Conservation (phyloP, 2,329 filamentous ascomycete species). For the Zymoseptoria brevis region DNA sequence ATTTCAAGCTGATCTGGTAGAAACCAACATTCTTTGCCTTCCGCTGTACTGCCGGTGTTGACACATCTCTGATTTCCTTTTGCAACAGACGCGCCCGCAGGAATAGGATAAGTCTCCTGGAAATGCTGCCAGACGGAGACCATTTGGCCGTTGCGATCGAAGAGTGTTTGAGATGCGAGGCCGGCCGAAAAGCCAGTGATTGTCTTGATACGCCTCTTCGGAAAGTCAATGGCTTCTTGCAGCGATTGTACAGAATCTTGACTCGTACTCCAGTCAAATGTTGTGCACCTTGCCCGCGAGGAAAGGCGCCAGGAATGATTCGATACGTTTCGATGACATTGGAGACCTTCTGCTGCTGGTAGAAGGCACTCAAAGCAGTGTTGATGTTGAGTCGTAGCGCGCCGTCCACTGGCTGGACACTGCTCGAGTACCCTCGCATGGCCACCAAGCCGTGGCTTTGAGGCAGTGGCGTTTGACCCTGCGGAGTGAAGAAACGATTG, state of each 20-base stretch:
- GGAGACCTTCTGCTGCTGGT: not conserved
- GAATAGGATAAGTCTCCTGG: not conserved
- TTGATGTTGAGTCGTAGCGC: conserved; percentile 15
- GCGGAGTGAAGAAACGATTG: conserved; percentile 15
- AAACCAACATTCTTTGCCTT: conserved; percentile 2
- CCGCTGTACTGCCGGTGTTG: conserved; percentile 4
- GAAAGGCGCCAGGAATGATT: not conserved
- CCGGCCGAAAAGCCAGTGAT: conserved; percentile 2
- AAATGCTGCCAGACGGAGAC: conserved; percentile 3
- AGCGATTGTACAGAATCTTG: conserved; percentile 2
- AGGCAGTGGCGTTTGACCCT: not conserved
- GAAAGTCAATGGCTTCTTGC: not conserved
- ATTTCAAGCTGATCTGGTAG: conserved; percentile 4
- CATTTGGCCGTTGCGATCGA: not conserved
- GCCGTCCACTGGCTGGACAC: conserved; percentile 3
- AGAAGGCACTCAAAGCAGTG: conserved; percentile 11
- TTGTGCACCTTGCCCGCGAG: not conserved
- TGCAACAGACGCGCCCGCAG: not conserved
- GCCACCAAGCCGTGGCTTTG: conserved; percentile 2
- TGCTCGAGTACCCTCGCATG: conserved; percentile 6
- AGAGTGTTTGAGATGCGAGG: not conserved
- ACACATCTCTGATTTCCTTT: conserved; percentile 1
- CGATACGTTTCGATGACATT: not conserved
- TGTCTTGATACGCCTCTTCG: conserved; percentile 2
- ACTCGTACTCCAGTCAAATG: conserved; percentile 2